Conservation (phyloP, 2,329 filamentous ascomycete genomes). For the Neurospora crassa region DNA sequence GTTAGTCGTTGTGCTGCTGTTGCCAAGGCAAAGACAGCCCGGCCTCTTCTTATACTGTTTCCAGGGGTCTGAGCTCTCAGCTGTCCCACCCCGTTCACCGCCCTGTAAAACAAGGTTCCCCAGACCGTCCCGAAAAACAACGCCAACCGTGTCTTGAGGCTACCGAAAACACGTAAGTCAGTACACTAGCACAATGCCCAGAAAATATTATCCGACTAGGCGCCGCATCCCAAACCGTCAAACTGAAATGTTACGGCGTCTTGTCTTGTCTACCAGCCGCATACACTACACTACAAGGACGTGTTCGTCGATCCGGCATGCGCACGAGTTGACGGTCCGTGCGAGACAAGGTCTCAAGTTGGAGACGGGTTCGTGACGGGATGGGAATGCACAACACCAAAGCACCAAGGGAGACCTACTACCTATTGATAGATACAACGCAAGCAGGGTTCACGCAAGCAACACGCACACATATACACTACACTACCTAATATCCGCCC, state of each 20-base stretch:
- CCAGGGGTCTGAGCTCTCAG: neutral
- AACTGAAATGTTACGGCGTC: neutral
- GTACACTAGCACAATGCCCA: neutral
- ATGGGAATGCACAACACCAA: neutral
- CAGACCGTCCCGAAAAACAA: neutral
- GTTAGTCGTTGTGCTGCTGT: neutral
- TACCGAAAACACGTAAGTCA: neutral
- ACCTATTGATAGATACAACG: no score
- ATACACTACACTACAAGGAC: neutral
- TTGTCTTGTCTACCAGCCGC: neutral
- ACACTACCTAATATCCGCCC: neutral
- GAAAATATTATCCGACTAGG: no score
- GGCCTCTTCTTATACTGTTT: neutral
- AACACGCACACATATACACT: neutral
- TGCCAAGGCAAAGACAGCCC: neutral
- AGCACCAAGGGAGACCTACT: neutral
- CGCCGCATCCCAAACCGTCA: neutral
- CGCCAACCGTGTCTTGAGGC: neutral
- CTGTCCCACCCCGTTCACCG: neutral
- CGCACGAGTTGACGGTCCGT: neutral
- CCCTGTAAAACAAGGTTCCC: neutral
- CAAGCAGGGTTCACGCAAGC: neutral
- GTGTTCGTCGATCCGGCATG: neutral
- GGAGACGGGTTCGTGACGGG: neutral
- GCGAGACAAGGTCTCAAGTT: neutral